phyloP scores from a whole-genome alignment of 2,329 filamentous ascomycete genomes.

The Sphaceloma murrayae region DNA sequence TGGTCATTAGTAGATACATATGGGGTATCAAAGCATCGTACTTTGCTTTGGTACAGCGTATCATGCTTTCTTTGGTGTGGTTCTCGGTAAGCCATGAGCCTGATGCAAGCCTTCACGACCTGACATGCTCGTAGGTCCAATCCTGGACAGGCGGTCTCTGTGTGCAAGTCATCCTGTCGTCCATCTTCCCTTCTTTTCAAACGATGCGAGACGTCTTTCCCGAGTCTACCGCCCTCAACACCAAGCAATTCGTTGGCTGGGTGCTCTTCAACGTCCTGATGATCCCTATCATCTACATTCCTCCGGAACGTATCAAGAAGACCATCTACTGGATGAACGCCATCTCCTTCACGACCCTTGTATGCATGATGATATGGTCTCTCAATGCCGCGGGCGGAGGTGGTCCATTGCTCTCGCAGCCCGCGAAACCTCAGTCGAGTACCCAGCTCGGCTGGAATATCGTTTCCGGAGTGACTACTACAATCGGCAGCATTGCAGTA shows the following conservation, averaged over 20 bases:
- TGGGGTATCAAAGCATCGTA: constrained; percentile 51
- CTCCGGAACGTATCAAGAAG: constrained; percentile 34
- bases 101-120: neutral
- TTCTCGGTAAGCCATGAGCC: constrained; percentile 16
- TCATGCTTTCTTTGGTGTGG: constrained; percentile 48
- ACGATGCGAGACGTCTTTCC: constrained; percentile 45
- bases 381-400: constrained; percentile 47
- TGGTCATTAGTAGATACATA: constrained; percentile 44
- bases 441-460: constrained; percentile 33
- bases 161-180: constrained; percentile 42
- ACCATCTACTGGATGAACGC: constrained; percentile 37
- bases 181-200: constrained; percentile 50
- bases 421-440: constrained; percentile 29
- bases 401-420: constrained; percentile 26
- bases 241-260: constrained; percentile 37
- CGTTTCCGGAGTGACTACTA: constrained; percentile 33
- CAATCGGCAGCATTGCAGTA: constrained; percentile 37
- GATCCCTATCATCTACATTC: constrained; percentile 37
- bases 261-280: constrained; percentile 39
- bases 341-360: constrained; percentile 40
- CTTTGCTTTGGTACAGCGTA: constrained; percentile 44
- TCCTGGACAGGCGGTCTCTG: constrained; percentile 52
- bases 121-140: constrained; percentile 39
- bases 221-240: constrained; percentile 37
- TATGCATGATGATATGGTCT: constrained; percentile 48